phyloP scores from a whole-genome alignment of 1,284 basidiomycete species.

The Golubevia pallescens region DNA sequence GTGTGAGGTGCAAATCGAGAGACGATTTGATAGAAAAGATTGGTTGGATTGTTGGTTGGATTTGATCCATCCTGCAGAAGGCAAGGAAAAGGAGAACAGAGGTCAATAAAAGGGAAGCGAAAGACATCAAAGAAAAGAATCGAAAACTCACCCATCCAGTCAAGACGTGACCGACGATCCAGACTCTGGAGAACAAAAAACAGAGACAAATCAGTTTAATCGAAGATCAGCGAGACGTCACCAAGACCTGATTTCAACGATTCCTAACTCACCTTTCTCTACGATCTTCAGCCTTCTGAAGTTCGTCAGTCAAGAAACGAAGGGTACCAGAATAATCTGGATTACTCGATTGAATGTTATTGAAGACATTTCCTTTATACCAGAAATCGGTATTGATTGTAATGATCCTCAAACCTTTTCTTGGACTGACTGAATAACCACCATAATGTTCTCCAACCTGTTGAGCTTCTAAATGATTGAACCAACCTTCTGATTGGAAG shows the following conservation, averaged over 20 bases:
- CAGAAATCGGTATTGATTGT: constrained; percentile 77
- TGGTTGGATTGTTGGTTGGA: constrained; percentile 67
- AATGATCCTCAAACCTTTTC: constrained; percentile 75
- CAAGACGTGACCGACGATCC: constrained; percentile 80
- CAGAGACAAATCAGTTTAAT: neutral
- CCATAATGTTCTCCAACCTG: constrained; percentile 75
- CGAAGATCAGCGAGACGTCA: constrained; percentile 1
- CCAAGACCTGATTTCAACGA: constrained; percentile 68
- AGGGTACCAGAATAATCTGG: constrained; percentile 78
- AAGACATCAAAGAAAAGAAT: constrained; percentile 10
- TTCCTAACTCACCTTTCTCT: constrained; percentile 21
- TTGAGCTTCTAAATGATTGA: constrained; percentile 71
- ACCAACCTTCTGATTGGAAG: constrained; percentile 71
- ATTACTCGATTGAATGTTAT: constrained; percentile 76
- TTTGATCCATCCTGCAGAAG: constrained; percentile 74
- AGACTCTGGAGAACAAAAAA: constrained; percentile 67
- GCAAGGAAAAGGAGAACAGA: constrained; percentile 5
- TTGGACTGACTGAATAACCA: constrained; percentile 75
- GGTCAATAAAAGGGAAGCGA: constrained; percentile 12
- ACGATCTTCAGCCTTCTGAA: constrained; percentile 67
- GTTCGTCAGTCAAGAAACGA: constrained; percentile 78
- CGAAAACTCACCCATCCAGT: constrained; percentile 80
- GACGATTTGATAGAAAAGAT: constrained; percentile 69
- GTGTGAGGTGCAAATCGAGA: constrained; percentile 79
- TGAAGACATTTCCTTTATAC: constrained; percentile 74